Conservation (phyloP, 768 basidiomycete species). For the Tubosaeta sp. region DNA sequence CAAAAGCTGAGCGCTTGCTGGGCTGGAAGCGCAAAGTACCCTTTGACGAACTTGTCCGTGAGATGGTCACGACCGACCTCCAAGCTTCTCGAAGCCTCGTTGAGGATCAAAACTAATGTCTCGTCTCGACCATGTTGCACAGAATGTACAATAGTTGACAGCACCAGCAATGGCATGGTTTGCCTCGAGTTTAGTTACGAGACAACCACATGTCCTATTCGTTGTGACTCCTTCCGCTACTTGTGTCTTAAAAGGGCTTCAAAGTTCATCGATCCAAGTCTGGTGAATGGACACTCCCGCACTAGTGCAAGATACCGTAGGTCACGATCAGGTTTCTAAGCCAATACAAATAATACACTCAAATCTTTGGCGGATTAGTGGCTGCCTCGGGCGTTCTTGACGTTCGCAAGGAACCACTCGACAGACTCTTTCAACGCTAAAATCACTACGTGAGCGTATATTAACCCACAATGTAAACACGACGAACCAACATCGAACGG, state of each 20-base stretch:
- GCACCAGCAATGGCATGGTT: not conserved
- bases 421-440: conserved; percentile 74
- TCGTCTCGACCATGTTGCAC: not conserved
- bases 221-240: not conserved
- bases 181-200: not conserved
- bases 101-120: conserved; percentile 72
- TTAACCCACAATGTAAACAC: not conserved
- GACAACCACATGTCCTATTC: not conserved
- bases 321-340: not conserved
- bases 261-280: too few relatives aligned
- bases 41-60: conserved; percentile 80
- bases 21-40: conserved; percentile 88
- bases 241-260: too few relatives aligned
- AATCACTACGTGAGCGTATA: not conserved
- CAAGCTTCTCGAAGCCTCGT: conserved; percentile 67
- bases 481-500: conserved; percentile 77
- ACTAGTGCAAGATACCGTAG: too few relatives aligned
- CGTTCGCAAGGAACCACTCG: conserved; percentile 84
- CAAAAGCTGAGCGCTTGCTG: conserved; percentile 83
- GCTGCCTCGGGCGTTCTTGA: conserved; percentile 54
- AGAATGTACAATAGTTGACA: conserved; percentile 1
- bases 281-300: too few relatives aligned
- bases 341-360: conserved; percentile 2
- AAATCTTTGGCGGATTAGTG: conserved; percentile 6
- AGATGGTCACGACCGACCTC: conserved; percentile 88